Conservation (phyloP, 148 eudicot genomes). For the Tetragonia tetragonoides region DNA sequence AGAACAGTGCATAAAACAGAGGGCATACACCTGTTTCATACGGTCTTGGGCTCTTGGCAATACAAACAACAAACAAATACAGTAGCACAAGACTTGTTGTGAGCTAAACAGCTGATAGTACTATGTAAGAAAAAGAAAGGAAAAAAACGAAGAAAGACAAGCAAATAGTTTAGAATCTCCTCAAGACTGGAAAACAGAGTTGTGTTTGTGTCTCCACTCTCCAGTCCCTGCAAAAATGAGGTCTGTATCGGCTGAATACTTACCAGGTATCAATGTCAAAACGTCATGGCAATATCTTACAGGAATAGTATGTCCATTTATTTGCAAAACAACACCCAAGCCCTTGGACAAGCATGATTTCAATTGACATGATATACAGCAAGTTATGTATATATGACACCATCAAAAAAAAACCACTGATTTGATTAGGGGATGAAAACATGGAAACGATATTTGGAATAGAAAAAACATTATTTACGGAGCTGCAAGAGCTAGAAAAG, state of each 20-base stretch:
- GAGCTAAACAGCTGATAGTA: too few relatives aligned
- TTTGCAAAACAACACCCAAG: not conserved
- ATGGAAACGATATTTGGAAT: not conserved
- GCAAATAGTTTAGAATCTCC: too few relatives aligned
- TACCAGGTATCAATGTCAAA: not conserved
- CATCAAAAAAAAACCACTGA: not conserved
- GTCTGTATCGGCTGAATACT: not conserved
- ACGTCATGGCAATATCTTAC: not conserved
- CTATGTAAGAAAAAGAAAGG: too few relatives aligned
- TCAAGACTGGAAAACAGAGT: too few relatives aligned
- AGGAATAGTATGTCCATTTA: not conserved
- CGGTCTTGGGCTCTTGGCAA: too few relatives aligned
- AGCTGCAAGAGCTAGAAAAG: conserved; percentile 9
- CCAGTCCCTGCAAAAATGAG: too few relatives aligned
- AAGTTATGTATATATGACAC: not conserved
- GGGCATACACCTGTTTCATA: too few relatives aligned
- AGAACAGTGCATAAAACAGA: too few relatives aligned
- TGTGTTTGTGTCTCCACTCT: too few relatives aligned
- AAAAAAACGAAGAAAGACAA: too few relatives aligned
- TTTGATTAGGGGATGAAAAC: not conserved
- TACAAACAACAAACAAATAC: too few relatives aligned
- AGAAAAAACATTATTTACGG: conserved; percentile 20
- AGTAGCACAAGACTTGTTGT: too few relatives aligned
- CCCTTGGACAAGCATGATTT: not conserved
- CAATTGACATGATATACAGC: not conserved